These are phyloP conservation scores for Metarhizium humberi DNA, from an alignment of 2,329 filamentous ascomycete species.

Conservation along the genomic window DNA sequence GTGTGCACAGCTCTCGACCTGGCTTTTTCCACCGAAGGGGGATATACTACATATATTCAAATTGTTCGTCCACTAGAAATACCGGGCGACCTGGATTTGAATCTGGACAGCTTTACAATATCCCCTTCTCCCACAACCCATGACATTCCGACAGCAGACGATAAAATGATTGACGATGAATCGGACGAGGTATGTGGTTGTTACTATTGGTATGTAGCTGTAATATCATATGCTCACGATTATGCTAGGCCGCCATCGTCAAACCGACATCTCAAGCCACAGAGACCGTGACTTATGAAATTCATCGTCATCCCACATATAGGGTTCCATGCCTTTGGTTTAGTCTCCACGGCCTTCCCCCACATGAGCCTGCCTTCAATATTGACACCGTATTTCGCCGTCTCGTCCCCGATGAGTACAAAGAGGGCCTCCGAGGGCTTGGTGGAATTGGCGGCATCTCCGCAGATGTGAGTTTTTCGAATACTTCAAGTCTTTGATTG, in stretches of 20 bases:
- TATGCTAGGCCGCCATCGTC: constrained; percentile 30
- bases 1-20: constrained; percentile 42
- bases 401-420: constrained; percentile 60
- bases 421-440: constrained; percentile 46
- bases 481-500: constrained; percentile 8
- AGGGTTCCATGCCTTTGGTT: constrained; percentile 70
- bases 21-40: constrained; percentile 29
- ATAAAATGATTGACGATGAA: constrained; percentile 42
- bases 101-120: constrained; percentile 37
- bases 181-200: constrained; percentile 35
- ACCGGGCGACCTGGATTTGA: constrained; percentile 35
- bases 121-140: constrained; percentile 14
- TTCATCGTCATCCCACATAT: constrained; percentile 68
- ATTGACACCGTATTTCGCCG: constrained; percentile 62
- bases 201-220: constrained; percentile 2
- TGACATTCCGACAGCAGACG: constrained; percentile 23
- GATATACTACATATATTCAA: constrained; percentile 44
- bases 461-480: constrained; percentile 55
- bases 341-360: constrained; percentile 48
- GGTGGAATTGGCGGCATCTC: constrained; percentile 67
- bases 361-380: constrained; percentile 46
- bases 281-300: constrained; percentile 57
- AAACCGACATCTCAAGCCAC: constrained; percentile 22
- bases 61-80: constrained; percentile 44
- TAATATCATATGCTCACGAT: constrained; percentile 12